Evolutionary conservation across 805 yeast genomes (phyloP).

Genomic region (Tetrapisispora arboricola): DNA sequence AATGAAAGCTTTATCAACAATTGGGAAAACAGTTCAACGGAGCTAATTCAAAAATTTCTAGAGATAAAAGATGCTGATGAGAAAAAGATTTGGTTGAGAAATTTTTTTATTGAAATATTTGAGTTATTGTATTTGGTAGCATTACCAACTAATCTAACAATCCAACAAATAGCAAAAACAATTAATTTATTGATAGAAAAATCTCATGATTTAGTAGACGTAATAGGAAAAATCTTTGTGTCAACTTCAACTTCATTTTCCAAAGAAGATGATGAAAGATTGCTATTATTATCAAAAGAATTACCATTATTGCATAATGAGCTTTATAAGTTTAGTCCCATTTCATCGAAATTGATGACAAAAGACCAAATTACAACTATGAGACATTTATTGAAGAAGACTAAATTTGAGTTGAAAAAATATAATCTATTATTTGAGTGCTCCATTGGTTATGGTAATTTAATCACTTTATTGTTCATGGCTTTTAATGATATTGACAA

Average conservation of each 20-base stretch:
- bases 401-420: slow-evolving; percentile 37
- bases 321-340: slow-evolving; percentile 23
- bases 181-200: slow-evolving; percentile 4
- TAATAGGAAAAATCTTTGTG: slow-evolving; percentile 17
- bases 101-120: slow-evolving; percentile 13
- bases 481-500: slow-evolving; percentile 36
- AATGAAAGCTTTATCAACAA: slow-evolving; percentile 8
- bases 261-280: slow-evolving; percentile 11
- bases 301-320: slow-evolving; percentile 11
- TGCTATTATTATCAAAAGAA: slow-evolving; percentile 13
- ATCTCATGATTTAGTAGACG: neutral
- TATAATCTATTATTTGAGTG: slow-evolving; percentile 66
- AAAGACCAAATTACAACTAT: slow-evolving; percentile 16
- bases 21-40: slow-evolving; percentile 7
- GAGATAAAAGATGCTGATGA: neutral
- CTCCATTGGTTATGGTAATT: slow-evolving; percentile 64
- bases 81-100: slow-evolving; percentile 17
- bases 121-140: slow-evolving; percentile 6
- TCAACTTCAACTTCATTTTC: slow-evolving; percentile 11
- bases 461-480: slow-evolving; percentile 39
- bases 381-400: slow-evolving; percentile 20
- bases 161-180: slow-evolving; percentile 5
- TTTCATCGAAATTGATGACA: slow-evolving; percentile 22
- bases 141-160: neutral
- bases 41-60: neutral